Evolutionary conservation across 2,329 filamentous ascomycete species (phyloP).

Genomic region (Fusarium marasasianum): DNA sequence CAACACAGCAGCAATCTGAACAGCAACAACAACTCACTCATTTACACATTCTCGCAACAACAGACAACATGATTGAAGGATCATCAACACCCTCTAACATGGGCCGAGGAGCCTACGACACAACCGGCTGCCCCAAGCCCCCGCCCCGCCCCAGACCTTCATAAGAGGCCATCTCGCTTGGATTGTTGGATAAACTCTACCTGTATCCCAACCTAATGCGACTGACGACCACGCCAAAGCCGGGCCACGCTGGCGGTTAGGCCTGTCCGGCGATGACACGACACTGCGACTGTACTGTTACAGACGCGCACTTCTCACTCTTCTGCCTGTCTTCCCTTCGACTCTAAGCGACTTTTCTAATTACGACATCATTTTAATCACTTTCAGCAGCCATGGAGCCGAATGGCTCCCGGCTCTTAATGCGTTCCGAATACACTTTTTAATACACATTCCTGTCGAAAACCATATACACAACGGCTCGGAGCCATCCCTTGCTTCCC

Average conservation of each 20-base stretch:
- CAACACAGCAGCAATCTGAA: not conserved
- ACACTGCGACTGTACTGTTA: conserved; percentile 3
- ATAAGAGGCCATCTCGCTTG: conserved; percentile 42
- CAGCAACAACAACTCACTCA: conserved; percentile 1
- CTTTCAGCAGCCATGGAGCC: conserved; percentile 30
- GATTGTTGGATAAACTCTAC: conserved; percentile 34
- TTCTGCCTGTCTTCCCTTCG: conserved; percentile 32
- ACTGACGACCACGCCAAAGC: conserved; percentile 31
- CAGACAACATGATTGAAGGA: conserved; percentile 50
- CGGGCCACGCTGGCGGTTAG: conserved; percentile 35
- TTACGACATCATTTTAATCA: conserved; percentile 41
- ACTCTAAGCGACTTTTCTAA: conserved; percentile 33
- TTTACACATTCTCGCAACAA: conserved; percentile 31
- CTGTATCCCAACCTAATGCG: conserved; percentile 23
- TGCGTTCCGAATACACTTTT: conserved; percentile 46
- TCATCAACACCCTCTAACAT: conserved; percentile 54
- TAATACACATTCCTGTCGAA: conserved; percentile 49
- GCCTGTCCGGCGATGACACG: conserved; percentile 30
- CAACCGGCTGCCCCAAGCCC: conserved; percentile 60
- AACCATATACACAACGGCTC: conserved; percentile 50
- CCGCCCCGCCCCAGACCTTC: conserved; percentile 54
- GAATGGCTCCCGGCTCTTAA: conserved; percentile 38
- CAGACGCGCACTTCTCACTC: conserved; percentile 10
- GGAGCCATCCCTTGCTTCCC: conserved; percentile 51
- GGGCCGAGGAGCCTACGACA: conserved; percentile 63